Evolutionary conservation across 2,329 filamentous ascomycete genomes (phyloP), one percentile per base, ranked within the genome.

Genomic region (Stachybotrys echinatus): DNA sequence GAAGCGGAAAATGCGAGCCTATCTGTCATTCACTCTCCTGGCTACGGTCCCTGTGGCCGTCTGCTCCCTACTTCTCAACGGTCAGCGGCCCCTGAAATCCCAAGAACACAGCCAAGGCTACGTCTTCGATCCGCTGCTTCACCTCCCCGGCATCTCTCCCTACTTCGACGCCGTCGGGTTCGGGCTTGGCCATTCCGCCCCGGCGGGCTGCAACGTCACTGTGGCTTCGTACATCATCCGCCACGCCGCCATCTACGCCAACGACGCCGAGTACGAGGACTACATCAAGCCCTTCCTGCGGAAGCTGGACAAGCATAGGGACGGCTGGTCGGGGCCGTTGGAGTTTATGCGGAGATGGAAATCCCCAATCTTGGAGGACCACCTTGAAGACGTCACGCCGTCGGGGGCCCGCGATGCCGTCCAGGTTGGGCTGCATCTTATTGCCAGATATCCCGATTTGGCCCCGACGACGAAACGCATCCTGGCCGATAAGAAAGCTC

Each of bases 331-430:
- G 1, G 77, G 78, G 0, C 66, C 73, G 12, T 65, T 86, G 14
- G 74, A 70, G 49, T 87, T 87, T 59, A 66, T 86, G 21, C 62
- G 69, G 2, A 68, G 65, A 27, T 87, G 83, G 83, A 65, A 70
- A 17, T 69, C 78, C 1, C 83, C 83, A 5, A 69, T 84, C 42
- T 74, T 80, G 7, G 74, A 75, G 4, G 70, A 78, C 14, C 80
- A 84, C 56, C 64, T 75, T 19, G 80, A 83, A 56, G 70, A 82
- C n/a, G 61, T 86, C 43, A 86, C 83, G 12, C 72, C 79, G 17
- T 75, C 82, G 18, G 83, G 83, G n/a, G 73, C 74, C 53, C 69
- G 84, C 5, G 80, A 85, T 61, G 79, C 82, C 2, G 74, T 78
- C 18, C 73, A 80, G 54, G 69, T 86, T 12, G 83, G 82, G 18